phyloP scores from a whole-genome alignment of 148 eudicot species.

The Fagopyrum homotropicum region DNA sequence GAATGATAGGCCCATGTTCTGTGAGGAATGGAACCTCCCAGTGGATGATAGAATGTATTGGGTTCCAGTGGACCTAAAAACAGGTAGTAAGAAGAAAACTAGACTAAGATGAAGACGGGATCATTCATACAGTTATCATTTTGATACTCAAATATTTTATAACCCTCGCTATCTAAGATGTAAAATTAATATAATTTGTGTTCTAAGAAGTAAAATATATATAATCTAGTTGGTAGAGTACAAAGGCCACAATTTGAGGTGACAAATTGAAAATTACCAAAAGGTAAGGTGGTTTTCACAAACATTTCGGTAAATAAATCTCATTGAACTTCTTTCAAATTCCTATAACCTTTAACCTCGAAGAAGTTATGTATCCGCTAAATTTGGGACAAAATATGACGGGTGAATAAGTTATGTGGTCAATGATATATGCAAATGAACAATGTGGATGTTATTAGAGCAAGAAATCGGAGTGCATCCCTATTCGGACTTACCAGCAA shows the following conservation, averaged over 20 bases:
- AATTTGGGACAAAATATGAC: slow-evolving; percentile 5
- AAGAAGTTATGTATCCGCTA: neutral
- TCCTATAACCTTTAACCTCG: neutral
- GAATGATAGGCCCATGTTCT: neutral
- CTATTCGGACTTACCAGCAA: slow-evolving; percentile 42
- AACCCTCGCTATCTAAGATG: neutral
- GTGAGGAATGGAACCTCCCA: slow-evolving; percentile 2
- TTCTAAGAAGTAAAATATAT: neutral
- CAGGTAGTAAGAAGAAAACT: neutral
- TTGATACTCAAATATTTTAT: neutral
- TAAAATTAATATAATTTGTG: neutral
- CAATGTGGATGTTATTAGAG: neutral
- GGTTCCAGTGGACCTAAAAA: neutral
- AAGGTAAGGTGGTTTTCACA: neutral
- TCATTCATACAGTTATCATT: neutral
- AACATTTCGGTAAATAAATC: neutral
- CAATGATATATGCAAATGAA: neutral
- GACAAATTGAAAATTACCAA: neutral
- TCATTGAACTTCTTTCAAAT: neutral
- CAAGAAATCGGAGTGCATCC: neutral
- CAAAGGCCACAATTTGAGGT: neutral
- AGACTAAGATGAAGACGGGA: neutral
- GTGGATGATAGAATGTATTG: neutral
- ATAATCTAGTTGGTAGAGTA: neutral
- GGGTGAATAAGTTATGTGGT: slow-evolving; percentile 5